A percentile compares a stretch with the other conserved stretches of the same genome.
These are phyloP conservation scores for Lepidium sativum DNA, from an alignment of 345 rosid species.

Conservation along the genomic window DNA sequence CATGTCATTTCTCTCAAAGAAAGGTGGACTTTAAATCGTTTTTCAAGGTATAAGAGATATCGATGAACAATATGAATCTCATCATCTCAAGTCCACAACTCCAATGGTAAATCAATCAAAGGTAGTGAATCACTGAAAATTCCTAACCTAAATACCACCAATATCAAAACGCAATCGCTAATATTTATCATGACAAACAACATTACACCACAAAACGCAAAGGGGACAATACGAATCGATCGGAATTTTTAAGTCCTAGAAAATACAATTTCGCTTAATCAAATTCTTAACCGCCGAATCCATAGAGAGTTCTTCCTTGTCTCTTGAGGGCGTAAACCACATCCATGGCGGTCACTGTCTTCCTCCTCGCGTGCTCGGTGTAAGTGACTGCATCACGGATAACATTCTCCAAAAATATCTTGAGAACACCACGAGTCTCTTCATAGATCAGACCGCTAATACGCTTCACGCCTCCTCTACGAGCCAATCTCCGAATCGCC, in stretches of 20 bases:
- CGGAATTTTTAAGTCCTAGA: background rate
- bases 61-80: too few species aligned
- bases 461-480: slow-evolving; percentile 49
- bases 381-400: slow-evolving; percentile 21
- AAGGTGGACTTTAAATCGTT: background rate
- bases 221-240: background rate
- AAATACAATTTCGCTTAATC: background rate
- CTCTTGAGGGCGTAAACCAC: slow-evolving; percentile 14
- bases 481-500: slow-evolving; percentile 43
- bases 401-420: slow-evolving; percentile 50
- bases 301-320: slow-evolving; percentile 17
- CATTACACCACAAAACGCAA: background rate
- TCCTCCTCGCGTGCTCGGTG: slow-evolving; percentile 14
- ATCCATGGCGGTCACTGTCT: slow-evolving; percentile 17
- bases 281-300: slow-evolving; percentile 1
- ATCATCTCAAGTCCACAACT: background rate
- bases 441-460: slow-evolving; percentile 50
- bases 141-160: background rate
- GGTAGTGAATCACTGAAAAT: background rate
- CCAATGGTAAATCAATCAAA: background rate
- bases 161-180: background rate
- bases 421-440: slow-evolving; percentile 46
- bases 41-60: too few species aligned
- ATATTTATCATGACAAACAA: background rate
- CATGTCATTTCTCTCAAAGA: too few species aligned